Conservation (phyloP, 805 yeast species). For the Cyberlindnera galapagoensis region DNA sequence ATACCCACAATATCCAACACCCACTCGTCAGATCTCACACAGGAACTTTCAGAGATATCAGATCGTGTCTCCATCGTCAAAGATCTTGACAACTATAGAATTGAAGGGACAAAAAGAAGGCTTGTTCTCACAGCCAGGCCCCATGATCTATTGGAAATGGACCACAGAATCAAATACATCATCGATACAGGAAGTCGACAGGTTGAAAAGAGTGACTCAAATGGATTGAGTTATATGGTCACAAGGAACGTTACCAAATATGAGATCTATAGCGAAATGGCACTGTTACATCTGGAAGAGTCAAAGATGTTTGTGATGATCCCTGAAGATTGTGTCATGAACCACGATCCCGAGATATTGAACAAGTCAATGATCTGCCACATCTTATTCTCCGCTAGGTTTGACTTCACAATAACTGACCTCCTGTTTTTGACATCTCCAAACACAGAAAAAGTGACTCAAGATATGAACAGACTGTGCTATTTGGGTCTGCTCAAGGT, state of each 20-base stretch:
- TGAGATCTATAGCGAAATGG: constrained; percentile 1
- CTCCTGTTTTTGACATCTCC: constrained; percentile 7
- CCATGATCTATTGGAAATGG: neutral
- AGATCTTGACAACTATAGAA: constrained; percentile 4
- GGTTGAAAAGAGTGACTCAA: constrained; percentile 1
- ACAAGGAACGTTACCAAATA: constrained; percentile 1
- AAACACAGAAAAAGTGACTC: neutral
- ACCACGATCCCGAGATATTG: constrained; percentile 2
- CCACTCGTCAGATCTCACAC: neutral
- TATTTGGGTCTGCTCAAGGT: constrained; percentile 6
- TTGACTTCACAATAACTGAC: constrained; percentile 1
- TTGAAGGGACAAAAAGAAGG: constrained; percentile 4
- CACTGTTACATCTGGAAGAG: constrained; percentile 4
- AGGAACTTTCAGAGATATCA: no score
- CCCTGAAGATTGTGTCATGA: neutral
- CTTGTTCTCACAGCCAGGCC: constrained; percentile 1
- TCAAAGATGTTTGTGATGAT: constrained; percentile 10
- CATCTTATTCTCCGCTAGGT: constrained; percentile 1
- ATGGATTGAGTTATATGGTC: constrained; percentile 5
- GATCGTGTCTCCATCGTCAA: constrained; percentile 7
- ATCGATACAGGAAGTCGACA: constrained; percentile 7
- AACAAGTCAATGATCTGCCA: constrained; percentile 3
- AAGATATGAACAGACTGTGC: constrained; percentile 3
- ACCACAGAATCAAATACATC: constrained; percentile 11
- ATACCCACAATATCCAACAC: constrained; percentile 2